Conservation (phyloP, 2,329 filamentous ascomycete genomes). For the Huntiella savannae region DNA sequence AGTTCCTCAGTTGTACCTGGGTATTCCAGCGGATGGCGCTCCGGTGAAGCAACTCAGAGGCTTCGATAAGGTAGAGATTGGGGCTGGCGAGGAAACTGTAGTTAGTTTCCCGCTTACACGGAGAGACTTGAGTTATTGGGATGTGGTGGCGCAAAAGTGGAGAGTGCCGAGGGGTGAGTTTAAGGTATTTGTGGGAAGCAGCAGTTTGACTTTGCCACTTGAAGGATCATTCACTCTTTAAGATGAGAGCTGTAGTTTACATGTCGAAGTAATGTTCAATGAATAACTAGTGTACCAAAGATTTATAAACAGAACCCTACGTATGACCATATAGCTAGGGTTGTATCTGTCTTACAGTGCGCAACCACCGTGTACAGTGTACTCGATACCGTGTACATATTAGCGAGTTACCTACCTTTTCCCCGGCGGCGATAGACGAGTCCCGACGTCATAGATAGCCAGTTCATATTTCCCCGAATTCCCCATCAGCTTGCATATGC, state of each 20-base stretch:
- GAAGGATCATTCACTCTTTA: constrained; percentile 21
- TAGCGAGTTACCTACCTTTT: no score
- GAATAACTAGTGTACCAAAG: no score
- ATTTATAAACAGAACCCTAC: neutral
- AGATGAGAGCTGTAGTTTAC: no score
- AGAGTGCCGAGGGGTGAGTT: constrained; percentile 27
- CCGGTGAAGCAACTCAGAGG: constrained; percentile 44
- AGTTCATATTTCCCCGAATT: no score
- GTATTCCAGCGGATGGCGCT: constrained; percentile 20
- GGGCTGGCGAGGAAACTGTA: constrained; percentile 23
- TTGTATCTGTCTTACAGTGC: no score
- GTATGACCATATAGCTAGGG: neutral
- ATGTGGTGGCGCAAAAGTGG: constrained; percentile 42
- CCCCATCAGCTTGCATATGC: no score
- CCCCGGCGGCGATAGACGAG: no score
- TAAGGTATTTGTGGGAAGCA: constrained; percentile 26
- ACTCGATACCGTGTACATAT: no score
- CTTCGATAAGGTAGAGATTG: constrained; percentile 40
- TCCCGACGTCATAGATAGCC: no score
- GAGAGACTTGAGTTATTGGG: constrained; percentile 49
- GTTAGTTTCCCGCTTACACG: constrained; percentile 36
- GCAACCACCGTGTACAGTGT: no score
- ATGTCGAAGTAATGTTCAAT: no score
- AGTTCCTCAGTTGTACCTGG: constrained; percentile 30
- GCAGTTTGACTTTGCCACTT: constrained; percentile 27